Conservation (phyloP, 2,329 filamentous ascomycete species). For the Trichoderma sp. region DNA sequence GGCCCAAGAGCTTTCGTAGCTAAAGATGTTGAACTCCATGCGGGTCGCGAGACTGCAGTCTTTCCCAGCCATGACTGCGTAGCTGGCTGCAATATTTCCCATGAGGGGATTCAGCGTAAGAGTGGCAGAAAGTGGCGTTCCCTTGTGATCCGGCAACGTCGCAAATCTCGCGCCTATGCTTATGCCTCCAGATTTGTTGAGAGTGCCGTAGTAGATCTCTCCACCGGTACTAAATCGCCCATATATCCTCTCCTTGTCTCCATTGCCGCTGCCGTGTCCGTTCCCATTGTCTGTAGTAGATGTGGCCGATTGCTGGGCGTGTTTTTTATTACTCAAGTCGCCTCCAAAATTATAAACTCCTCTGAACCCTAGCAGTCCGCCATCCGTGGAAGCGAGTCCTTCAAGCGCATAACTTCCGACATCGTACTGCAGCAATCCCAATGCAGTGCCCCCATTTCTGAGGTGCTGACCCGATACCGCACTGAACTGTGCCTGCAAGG, state of each 20-base stretch:
- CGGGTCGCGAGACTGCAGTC: slow-evolving; percentile 83
- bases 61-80: slow-evolving; percentile 82
- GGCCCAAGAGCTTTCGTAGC: slow-evolving; percentile 92
- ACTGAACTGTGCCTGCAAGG: slow-evolving; percentile 75
- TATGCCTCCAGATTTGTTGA: slow-evolving; percentile 91
- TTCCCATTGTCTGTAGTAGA: slow-evolving; percentile 24
- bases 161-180: slow-evolving; percentile 87
- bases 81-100: slow-evolving; percentile 87
- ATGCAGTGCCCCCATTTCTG: slow-evolving; percentile 71
- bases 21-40: slow-evolving; percentile 97
- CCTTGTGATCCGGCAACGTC: slow-evolving; percentile 74
- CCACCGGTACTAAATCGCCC: slow-evolving; percentile 87
- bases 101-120: slow-evolving; percentile 91
- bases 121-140: slow-evolving; percentile 90
- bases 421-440: slow-evolving; percentile 77
- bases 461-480: slow-evolving; percentile 71
- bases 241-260: slow-evolving; percentile 61
- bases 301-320: neutral
- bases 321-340: slow-evolving; percentile 46
- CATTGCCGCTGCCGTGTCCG: slow-evolving; percentile 27
- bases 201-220: slow-evolving; percentile 90
- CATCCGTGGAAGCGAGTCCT: slow-evolving; percentile 88
- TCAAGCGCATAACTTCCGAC: slow-evolving; percentile 84
- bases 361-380: slow-evolving; percentile 79
- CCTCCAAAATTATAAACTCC: slow-evolving; percentile 94